Conservation (phyloP, 345 rosid genomes). For the Salix caprea region DNA sequence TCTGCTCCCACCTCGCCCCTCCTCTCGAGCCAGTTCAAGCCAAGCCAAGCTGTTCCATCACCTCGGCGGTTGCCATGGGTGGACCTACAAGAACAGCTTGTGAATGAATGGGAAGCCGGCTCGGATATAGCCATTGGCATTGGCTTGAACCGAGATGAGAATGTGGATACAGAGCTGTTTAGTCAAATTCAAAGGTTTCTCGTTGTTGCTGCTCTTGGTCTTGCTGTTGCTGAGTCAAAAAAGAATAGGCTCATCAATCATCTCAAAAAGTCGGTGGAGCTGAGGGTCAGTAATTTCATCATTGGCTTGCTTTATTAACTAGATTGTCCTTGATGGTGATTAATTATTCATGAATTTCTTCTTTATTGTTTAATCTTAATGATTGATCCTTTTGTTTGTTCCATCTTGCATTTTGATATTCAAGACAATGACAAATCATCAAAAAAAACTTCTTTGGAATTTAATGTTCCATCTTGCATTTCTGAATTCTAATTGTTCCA, state of each 20-base stretch:
- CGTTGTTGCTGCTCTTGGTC: slow-evolving; percentile 71
- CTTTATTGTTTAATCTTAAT: too few species aligned
- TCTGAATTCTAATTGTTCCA: slow-evolving; percentile 22
- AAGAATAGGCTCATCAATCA: slow-evolving; percentile 55
- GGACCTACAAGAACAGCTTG: slow-evolving; percentile 61
- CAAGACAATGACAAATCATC: not conserved
- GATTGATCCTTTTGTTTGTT: too few species aligned
- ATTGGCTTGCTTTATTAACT: not conserved
- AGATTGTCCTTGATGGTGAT: not conserved
- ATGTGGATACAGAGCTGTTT: slow-evolving; percentile 77
- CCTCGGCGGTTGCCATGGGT: slow-evolving; percentile 50
- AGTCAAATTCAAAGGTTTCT: slow-evolving; percentile 69
- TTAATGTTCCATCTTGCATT: too few species aligned
- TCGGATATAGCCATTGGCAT: slow-evolving; percentile 39
- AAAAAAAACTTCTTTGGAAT: not conserved
- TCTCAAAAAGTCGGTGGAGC: slow-evolving; percentile 62
- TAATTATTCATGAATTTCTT: too few species aligned
- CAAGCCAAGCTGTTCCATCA: slow-evolving; percentile 38
- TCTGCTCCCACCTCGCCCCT: slow-evolving; percentile 34
- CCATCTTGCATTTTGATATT: not conserved
- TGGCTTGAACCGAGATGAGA: slow-evolving; percentile 41
- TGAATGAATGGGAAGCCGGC: slow-evolving; percentile 62
- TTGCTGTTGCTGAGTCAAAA: slow-evolving; percentile 62
- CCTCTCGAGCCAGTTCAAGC: slow-evolving; percentile 49
- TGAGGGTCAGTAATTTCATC: slow-evolving; percentile 50